Percentiles rank a stretch among this genome's conserved stretches.
These are phyloP conservation scores for Eurotiales sp. DNA, from an alignment of 2,329 filamentous ascomycete species.

Conservation along the genomic window DNA sequence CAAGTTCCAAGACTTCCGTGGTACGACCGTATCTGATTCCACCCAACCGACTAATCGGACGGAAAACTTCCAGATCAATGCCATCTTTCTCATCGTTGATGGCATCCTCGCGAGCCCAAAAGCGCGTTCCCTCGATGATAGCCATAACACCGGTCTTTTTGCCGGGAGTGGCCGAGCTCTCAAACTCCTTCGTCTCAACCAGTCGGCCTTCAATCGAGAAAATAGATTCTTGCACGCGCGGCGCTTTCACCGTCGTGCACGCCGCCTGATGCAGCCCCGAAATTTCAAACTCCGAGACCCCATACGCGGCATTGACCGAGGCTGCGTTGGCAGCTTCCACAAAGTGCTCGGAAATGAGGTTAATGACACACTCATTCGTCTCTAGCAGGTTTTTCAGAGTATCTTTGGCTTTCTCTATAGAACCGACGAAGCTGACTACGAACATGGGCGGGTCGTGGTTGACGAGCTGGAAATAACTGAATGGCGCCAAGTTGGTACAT, in stretches of 20 bases:
- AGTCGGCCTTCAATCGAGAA: slow-evolving; percentile 80
- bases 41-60: slow-evolving; percentile 73
- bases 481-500: slow-evolving; percentile 75
- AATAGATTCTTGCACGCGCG: slow-evolving; percentile 76
- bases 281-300: slow-evolving; percentile 74
- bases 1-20: slow-evolving; percentile 68
- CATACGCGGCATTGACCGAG: slow-evolving; percentile 71
- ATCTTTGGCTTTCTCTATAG: slow-evolving; percentile 66
- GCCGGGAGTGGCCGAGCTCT: slow-evolving; percentile 63
- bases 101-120: slow-evolving; percentile 88
- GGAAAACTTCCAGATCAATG: slow-evolving; percentile 71
- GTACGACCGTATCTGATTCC: slow-evolving; percentile 79
- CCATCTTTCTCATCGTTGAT: slow-evolving; percentile 71
- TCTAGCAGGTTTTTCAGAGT: slow-evolving; percentile 70
- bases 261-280: slow-evolving; percentile 68
- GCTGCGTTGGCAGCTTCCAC: slow-evolving; percentile 80
- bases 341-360: slow-evolving; percentile 78
- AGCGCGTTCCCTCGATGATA: slow-evolving; percentile 76
- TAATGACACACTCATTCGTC: slow-evolving; percentile 72
- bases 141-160: slow-evolving; percentile 71
- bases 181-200: slow-evolving; percentile 70
- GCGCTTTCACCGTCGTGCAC: slow-evolving; percentile 60
- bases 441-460: slow-evolving; percentile 86
- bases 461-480: slow-evolving; percentile 80
- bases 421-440: slow-evolving; percentile 58